A percentile compares a stretch with the other conserved stretches of the same genome.
phyloP scores from a whole-genome alignment of 768 basidiomycete genomes.

The Lactifluus hygrophoroides region DNA sequence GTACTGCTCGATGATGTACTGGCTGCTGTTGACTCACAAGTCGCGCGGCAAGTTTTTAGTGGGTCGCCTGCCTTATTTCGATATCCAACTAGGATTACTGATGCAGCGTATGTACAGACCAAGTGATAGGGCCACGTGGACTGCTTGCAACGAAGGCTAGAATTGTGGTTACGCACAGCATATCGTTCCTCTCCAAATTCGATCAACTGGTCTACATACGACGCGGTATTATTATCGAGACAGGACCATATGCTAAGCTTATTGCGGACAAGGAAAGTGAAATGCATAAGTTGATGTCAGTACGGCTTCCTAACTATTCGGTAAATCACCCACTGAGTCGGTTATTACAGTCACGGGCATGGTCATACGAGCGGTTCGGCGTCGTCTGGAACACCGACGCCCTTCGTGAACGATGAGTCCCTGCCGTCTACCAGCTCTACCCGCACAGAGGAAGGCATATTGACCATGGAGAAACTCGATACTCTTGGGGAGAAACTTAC shows the following conservation, averaged over 20 bases:
- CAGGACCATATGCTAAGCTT: slow-evolving; percentile 53
- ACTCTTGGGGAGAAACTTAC: slow-evolving; percentile 41
- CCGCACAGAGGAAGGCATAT: slow-evolving; percentile 13
- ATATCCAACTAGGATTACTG: background rate
- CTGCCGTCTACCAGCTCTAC: background rate
- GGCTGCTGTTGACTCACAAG: slow-evolving; percentile 80
- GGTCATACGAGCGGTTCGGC: slow-evolving; percentile 7
- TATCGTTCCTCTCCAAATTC: slow-evolving; percentile 74
- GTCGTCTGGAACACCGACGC: slow-evolving; percentile 21
- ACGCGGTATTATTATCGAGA: slow-evolving; percentile 75
- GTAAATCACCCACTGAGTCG: background rate
- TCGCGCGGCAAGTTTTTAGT: slow-evolving; percentile 82
- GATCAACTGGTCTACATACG: slow-evolving; percentile 70
- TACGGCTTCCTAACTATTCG: background rate
- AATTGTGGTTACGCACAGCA: slow-evolving; percentile 78
- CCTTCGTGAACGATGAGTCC: slow-evolving; percentile 16
- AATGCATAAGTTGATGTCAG: slow-evolving; percentile 69
- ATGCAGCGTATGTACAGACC: slow-evolving; percentile 38
- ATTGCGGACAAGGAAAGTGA: slow-evolving; percentile 55
- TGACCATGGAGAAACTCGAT: slow-evolving; percentile 12
- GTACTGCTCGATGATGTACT: slow-evolving; percentile 86
- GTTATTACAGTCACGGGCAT: slow-evolving; percentile 17
- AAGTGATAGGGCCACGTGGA: slow-evolving; percentile 81
- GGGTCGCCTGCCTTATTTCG: slow-evolving; percentile 1
- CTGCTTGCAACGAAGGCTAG: slow-evolving; percentile 76